Evolutionary conservation across 345 rosid species (phyloP), one percentile per base, ranked within the genome.

Genomic region (Sapria himalayana): DNA sequence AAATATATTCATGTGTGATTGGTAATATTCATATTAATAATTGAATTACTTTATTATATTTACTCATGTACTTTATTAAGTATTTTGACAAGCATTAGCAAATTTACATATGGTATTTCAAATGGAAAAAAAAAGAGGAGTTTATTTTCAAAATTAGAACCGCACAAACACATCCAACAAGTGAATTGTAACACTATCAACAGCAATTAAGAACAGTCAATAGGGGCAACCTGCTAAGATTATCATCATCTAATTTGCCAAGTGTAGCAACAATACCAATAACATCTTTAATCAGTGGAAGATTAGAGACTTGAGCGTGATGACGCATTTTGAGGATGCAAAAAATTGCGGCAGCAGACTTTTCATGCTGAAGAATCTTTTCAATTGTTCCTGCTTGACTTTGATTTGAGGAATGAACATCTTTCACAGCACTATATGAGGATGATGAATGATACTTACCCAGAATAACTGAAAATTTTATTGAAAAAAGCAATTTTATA

Each of bases 251-350:
- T 22, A 84, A 77, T 49, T 62, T 73, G 47, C 86, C 95, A 29
- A 89, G 86, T 12, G 69, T 71, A 17, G 92, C 93, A 51, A 89
- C 95, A 50, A 66, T 19, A 17, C 95, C 99, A 13, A 84, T 40
- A 0, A 80, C 67, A 51, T 75, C 85, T 59, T 71, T 67, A 16
- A 63, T 55, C 35, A 61, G 25, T n/a, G 45, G 22, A 45, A 58
- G 49, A 48, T 64, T 52, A 33, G 68, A 57, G 54, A 66, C 69
- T 37, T 63, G 70, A 1, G 65, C 15, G 8, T 52, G 63, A 53
- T 64, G 66, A 40, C 6, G 53, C 45, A 51, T 38, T 49, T 67
- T 69, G 57, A 79, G 49, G 45, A 64, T 63, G 62, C 64, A 46
- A 25, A 77, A 43, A 62, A 89, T 71, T 23, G 75, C 77, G 15